Percentiles rank a stretch among this genome's conserved stretches.
These are phyloP conservation scores for Fusarium redolens DNA, from an alignment of 2,329 filamentous ascomycete genomes.

Conservation along the genomic window DNA sequence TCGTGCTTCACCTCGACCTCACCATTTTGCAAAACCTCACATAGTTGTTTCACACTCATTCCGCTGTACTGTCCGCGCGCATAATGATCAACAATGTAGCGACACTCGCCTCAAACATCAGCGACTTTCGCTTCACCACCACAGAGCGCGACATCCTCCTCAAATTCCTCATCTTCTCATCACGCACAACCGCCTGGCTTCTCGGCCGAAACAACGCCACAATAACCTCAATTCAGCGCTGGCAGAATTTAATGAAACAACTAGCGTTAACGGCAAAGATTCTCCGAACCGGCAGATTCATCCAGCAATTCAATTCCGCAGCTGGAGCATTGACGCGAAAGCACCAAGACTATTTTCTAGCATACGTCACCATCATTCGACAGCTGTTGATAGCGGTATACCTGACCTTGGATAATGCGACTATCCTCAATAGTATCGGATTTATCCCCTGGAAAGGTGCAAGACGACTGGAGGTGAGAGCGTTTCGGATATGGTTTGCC, in stretches of 20 bases:
- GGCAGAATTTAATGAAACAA: slow-evolving; percentile 4
- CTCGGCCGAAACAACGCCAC: slow-evolving; percentile 10
- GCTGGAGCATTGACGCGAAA: neutral
- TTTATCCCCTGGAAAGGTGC: slow-evolving; percentile 22
- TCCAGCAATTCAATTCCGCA: neutral
- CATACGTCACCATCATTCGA: slow-evolving; percentile 11
- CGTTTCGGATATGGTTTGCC: slow-evolving; percentile 23
- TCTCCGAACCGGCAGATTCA: slow-evolving; percentile 1
- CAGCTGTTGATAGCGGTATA: slow-evolving; percentile 16
- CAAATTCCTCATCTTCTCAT: slow-evolving; percentile 13
- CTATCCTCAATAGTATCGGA: slow-evolving; percentile 26
- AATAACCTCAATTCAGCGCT: neutral
- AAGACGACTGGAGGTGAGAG: slow-evolving; percentile 3
- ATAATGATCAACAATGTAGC: slow-evolving; percentile 3
- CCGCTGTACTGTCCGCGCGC: neutral
- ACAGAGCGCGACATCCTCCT: slow-evolving; percentile 11
- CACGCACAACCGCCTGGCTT: neutral
- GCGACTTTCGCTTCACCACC: neutral
- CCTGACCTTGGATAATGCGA: slow-evolving; percentile 15
- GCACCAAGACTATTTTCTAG: slow-evolving; percentile 15
- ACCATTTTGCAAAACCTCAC: neutral
- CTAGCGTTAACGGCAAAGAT: slow-evolving; percentile 17
- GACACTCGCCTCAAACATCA: neutral
- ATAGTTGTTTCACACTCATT: neutral
- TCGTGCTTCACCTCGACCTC: neutral